A percentile compares a stretch with the other conserved stretches of the same genome.
Evolutionary conservation across 768 basidiomycete genomes (phyloP).

Genomic region (Gautieria morchelliformis): DNA sequence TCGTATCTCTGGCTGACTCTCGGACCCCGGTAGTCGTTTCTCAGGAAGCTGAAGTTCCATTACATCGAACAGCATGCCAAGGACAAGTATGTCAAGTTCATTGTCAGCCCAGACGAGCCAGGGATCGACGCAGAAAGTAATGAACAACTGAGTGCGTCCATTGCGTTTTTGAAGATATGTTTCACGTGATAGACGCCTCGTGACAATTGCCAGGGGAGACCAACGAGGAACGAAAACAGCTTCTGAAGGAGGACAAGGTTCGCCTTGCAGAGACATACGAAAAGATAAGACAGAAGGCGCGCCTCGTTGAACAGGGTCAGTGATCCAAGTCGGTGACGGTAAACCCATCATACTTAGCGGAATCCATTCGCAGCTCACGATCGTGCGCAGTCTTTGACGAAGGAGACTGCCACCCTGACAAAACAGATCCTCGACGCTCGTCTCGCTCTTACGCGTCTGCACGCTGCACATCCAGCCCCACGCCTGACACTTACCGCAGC

Average conservation of each 20-base stretch:
- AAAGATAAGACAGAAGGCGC: slow-evolving; percentile 54
- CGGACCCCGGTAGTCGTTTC: slow-evolving; percentile 43
- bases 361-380: slow-evolving; percentile 41
- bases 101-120: slow-evolving; percentile 78
- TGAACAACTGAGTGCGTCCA: slow-evolving; percentile 34
- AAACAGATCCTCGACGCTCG: slow-evolving; percentile 79
- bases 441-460: slow-evolving; percentile 67
- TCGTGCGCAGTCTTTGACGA: slow-evolving; percentile 41
- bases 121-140: slow-evolving; percentile 76
- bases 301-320: slow-evolving; percentile 59
- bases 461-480: slow-evolving; percentile 72
- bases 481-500: slow-evolving; percentile 72
- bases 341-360: background rate
- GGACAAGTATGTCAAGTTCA: slow-evolving; percentile 77
- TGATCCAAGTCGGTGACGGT: background rate
- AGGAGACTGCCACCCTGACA: slow-evolving; percentile 49
- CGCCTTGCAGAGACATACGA: slow-evolving; percentile 50
- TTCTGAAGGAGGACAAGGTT: slow-evolving; percentile 54
- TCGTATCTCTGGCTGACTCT: background rate
- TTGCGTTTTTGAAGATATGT: background rate
- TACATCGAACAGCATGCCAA: slow-evolving; percentile 89
- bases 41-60: slow-evolving; percentile 80
- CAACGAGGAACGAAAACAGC: slow-evolving; percentile 66
- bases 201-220: slow-evolving; percentile 27
- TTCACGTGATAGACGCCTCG: background rate